A percentile compares a stretch with the other conserved stretches of the same genome.
Conservation (phyloP, 805 yeast genomes). For the Saitoella complicata region DNA sequence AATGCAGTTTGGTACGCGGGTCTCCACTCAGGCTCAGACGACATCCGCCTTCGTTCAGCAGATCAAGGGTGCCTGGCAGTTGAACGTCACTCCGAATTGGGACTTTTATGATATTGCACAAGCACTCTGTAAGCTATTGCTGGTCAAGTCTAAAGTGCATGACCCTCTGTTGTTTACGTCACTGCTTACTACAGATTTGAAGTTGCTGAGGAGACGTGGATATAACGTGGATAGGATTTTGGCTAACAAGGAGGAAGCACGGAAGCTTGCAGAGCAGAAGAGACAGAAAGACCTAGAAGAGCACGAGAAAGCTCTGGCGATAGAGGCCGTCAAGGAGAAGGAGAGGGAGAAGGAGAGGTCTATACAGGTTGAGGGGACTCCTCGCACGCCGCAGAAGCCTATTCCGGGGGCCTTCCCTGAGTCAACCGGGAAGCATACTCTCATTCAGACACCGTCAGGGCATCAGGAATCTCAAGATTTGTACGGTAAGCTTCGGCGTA, state of each 20-base stretch:
- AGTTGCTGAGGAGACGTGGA: constrained; percentile 22
- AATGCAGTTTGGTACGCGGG: no score
- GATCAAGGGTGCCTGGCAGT: constrained; percentile 4
- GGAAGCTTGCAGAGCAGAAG: constrained; percentile 2
- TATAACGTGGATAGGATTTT: constrained; percentile 23
- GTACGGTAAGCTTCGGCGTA: no score
- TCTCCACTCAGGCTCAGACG: constrained; percentile 7
- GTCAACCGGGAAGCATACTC: not conserved
- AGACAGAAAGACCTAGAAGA: not conserved
- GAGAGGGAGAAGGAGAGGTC: constrained; percentile 5
- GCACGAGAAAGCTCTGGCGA: constrained; percentile 4
- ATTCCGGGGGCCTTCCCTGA: not conserved
- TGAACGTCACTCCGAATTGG: constrained; percentile 15
- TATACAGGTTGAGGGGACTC: constrained; percentile 5
- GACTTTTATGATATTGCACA: constrained; percentile 25
- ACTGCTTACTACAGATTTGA: constrained; percentile 19
- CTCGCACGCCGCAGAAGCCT: not conserved
- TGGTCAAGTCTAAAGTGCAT: constrained; percentile 23
- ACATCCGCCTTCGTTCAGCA: constrained; percentile 12
- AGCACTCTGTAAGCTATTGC: constrained; percentile 17
- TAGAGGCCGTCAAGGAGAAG: constrained; percentile 8
- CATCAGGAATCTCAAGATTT: no score
- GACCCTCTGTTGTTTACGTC: constrained; percentile 23
- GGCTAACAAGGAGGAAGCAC: constrained; percentile 7
- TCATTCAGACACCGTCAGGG: no score